Evolutionary conservation across 495 filamentous ascomycete genomes (phyloP).

Genomic region (Clavariopsis aquatica): DNA sequence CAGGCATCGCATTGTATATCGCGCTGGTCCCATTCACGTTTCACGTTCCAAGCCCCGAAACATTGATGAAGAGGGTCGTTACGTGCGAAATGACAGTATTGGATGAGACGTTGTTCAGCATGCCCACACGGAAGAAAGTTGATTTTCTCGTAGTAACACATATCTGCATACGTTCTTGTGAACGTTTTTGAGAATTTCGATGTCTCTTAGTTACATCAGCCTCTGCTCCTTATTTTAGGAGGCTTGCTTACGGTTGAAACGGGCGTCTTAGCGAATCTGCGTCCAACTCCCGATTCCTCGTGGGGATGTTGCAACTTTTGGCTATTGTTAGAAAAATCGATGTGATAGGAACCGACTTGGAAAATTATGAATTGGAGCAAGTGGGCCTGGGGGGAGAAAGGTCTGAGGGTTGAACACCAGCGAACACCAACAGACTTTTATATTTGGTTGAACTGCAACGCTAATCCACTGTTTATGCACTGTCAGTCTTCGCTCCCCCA

Average conservation of each 20-base stretch:
- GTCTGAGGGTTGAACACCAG: conserved; percentile 2
- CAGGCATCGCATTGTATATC: conserved; percentile 53
- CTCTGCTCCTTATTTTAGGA: no score
- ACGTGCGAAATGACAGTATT: conserved; percentile 69
- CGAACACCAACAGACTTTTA: not conserved
- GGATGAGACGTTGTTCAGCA: conserved; percentile 55
- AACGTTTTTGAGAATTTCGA: no score
- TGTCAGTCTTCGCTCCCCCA: not conserved
- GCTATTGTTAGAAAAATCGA: not conserved
- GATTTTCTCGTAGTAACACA: conserved; percentile 71
- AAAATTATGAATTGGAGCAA: not conserved
- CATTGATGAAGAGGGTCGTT: conserved; percentile 66
- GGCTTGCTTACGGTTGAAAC: not conserved
- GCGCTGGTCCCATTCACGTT: conserved; percentile 54
- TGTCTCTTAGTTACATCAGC: no score
- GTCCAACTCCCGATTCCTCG: not conserved
- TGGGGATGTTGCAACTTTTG: not conserved
- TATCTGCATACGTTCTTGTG: no score
- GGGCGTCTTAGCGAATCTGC: not conserved
- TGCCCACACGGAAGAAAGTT: conserved; percentile 60
- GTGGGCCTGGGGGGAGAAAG: not conserved
- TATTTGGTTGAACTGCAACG: not conserved
- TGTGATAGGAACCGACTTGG: not conserved
- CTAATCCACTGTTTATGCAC: not conserved
- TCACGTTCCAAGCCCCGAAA: conserved; percentile 56